phyloP scores from a whole-genome alignment of 2,329 filamentous ascomycete species.

The Scedosporium minutisporum region DNA sequence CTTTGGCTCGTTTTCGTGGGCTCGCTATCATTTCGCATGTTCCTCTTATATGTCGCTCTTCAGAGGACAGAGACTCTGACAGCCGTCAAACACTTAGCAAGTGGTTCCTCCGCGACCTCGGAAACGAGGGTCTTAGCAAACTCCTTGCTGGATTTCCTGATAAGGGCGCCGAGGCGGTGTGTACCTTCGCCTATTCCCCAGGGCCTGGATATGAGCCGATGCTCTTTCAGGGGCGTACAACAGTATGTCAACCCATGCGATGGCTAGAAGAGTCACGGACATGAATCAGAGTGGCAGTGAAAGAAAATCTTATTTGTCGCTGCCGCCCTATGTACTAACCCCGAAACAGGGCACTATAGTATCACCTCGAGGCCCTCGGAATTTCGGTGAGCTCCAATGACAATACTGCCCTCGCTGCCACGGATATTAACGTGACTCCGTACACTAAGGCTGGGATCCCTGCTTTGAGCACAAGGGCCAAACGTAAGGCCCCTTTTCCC shows the following conservation, averaged over 20 bases:
- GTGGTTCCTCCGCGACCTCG: slow-evolving; percentile 80
- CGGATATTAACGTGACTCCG: not conserved
- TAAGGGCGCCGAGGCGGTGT: slow-evolving; percentile 86
- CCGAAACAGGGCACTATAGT: not conserved
- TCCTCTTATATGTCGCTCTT: not conserved
- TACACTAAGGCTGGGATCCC: slow-evolving; percentile 76
- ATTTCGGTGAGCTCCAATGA: not conserved
- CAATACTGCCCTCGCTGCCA: not conserved
- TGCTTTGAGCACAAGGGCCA: slow-evolving; percentile 89
- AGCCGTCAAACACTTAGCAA: slow-evolving; percentile 48
- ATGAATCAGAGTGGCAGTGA: no score
- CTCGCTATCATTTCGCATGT: no score
- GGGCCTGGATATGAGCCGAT: slow-evolving; percentile 77
- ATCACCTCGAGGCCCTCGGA: slow-evolving; percentile 7
- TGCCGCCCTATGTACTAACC: not conserved
- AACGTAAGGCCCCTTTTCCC: slow-evolving; percentile 44
- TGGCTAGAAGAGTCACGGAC: no score
- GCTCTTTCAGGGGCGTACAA: slow-evolving; percentile 83
- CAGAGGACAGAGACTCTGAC: not conserved
- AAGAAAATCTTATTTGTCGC: not conserved
- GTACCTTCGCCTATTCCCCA: slow-evolving; percentile 86
- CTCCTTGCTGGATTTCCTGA: slow-evolving; percentile 81
- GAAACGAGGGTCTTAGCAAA: slow-evolving; percentile 80
- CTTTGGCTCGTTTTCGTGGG: no score
- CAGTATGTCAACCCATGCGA: slow-evolving; percentile 39